Conservation (phyloP, 768 basidiomycete species). For the Suillus ampliporus region DNA sequence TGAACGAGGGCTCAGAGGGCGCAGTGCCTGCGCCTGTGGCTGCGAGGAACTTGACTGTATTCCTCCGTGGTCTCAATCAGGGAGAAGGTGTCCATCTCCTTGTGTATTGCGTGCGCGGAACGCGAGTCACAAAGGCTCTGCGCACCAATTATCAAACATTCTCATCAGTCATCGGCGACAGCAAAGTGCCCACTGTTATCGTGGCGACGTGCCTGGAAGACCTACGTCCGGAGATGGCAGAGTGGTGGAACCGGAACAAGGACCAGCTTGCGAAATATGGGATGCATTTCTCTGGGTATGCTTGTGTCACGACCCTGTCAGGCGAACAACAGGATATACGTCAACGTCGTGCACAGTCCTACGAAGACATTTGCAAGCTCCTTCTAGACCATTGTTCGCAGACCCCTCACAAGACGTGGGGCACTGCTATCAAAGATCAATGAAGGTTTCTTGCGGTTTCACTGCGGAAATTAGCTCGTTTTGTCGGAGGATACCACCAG, state of each 20-base stretch:
- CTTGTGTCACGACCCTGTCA: slow-evolving; percentile 40
- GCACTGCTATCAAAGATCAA: not conserved
- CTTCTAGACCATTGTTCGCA: slow-evolving; percentile 1
- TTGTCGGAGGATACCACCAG: not conserved
- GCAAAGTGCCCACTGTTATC: slow-evolving; percentile 29
- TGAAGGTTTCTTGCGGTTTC: not conserved
- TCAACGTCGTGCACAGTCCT: slow-evolving; percentile 6
- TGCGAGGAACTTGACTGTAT: slow-evolving; percentile 28
- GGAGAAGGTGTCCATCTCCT: slow-evolving; percentile 32
- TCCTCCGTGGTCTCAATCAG: slow-evolving; percentile 39
- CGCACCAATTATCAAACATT: slow-evolving; percentile 29
- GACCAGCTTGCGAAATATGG: slow-evolving; percentile 28
- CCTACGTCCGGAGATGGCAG: slow-evolving; percentile 32
- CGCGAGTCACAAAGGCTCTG: slow-evolving; percentile 22
- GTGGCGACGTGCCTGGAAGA: slow-evolving; percentile 36
- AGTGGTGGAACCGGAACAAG: slow-evolving; percentile 44
- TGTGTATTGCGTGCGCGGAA: slow-evolving; percentile 35
- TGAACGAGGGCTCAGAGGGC: slow-evolving; percentile 38
- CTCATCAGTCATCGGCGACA: slow-evolving; percentile 30
- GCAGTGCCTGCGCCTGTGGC: slow-evolving; percentile 32
- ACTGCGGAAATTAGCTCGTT: not conserved
- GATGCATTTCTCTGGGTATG: slow-evolving; percentile 41
- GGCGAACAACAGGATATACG: slow-evolving; percentile 11
- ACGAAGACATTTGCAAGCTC: not conserved
- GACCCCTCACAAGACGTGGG: not conserved